phyloP scores from a whole-genome alignment of 116 monocot species.

The Phalaenopsis hybrid region DNA sequence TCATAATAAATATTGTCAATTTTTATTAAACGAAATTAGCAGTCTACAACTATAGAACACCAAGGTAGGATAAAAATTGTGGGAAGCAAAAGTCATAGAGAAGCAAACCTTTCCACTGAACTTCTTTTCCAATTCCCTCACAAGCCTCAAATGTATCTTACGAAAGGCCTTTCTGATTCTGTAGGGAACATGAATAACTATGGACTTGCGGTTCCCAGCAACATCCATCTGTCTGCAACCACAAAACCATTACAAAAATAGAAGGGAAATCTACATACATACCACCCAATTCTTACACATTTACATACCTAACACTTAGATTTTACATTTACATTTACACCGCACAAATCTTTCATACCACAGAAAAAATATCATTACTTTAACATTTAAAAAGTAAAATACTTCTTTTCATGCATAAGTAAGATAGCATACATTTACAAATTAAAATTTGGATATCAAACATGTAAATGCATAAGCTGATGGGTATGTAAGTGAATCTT shows the following conservation, averaged over 20 bases:
- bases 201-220: conserved; percentile 62
- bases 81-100: not conserved
- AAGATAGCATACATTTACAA: too few relatives aligned
- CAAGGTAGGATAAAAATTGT: not conserved
- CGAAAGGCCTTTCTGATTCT: conserved; percentile 60
- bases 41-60: too few relatives aligned
- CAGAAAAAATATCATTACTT: too few relatives aligned
- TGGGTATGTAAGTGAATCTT: too few relatives aligned
- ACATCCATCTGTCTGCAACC: conserved; percentile 61
- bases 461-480: too few relatives aligned
- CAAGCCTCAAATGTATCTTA: conserved; percentile 79
- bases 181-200: conserved; percentile 77
- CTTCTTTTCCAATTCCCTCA: conserved; percentile 87
- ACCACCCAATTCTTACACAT: too few relatives aligned
- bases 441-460: too few relatives aligned
- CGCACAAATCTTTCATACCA: too few relatives aligned
- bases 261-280: not conserved
- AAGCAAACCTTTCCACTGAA: conserved; percentile 83
- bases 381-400: too few relatives aligned
- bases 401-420: too few relatives aligned
- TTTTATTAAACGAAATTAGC: not conserved
- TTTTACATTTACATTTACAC: too few relatives aligned
- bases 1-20: not conserved
- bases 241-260: not conserved
- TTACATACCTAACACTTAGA: too few relatives aligned